Evolutionary conservation across 805 yeast species (phyloP).

Genomic region (Candida boidinii): DNA sequence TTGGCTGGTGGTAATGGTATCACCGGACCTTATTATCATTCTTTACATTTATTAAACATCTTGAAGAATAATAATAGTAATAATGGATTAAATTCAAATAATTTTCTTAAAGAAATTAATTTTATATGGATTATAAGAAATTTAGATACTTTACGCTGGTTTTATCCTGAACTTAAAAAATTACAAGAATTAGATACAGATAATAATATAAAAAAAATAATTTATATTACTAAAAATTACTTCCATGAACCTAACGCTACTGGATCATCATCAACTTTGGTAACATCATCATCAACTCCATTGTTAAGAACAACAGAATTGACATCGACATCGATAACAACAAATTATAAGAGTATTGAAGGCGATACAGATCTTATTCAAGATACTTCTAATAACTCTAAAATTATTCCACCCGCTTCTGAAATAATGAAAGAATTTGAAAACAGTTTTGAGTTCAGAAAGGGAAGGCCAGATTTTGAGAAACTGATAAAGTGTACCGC

Average conservation of each 20-base stretch:
- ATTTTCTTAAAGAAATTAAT: constrained; percentile 15
- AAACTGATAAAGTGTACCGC: constrained; percentile 24
- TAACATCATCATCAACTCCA: background rate
- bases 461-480: constrained; percentile 37
- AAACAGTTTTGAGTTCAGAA: constrained; percentile 21
- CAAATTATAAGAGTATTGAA: constrained; percentile 20
- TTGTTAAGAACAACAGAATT: background rate
- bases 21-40: constrained; percentile 44
- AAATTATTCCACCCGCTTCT: constrained; percentile 13
- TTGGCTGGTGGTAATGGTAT: constrained; percentile 54
- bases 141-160: constrained; percentile 32
- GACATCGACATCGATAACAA: constrained; percentile 3
- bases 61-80: constrained; percentile 10
- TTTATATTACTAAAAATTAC: constrained; percentile 16
- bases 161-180: constrained; percentile 29
- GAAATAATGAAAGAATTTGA: constrained; percentile 6
- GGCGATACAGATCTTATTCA: constrained; percentile 18
- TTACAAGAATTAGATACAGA: constrained; percentile 9
- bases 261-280: constrained; percentile 1
- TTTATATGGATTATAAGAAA: constrained; percentile 41
- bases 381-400: constrained; percentile 27
- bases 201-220: constrained; percentile 8
- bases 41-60: constrained; percentile 18
- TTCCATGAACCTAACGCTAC: background rate
- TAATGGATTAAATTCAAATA: no score